A percentile compares a stretch with the other conserved stretches of the same genome.
phyloP scores from a whole-genome alignment of 768 basidiomycete species.

The Calocybe cyanea region DNA sequence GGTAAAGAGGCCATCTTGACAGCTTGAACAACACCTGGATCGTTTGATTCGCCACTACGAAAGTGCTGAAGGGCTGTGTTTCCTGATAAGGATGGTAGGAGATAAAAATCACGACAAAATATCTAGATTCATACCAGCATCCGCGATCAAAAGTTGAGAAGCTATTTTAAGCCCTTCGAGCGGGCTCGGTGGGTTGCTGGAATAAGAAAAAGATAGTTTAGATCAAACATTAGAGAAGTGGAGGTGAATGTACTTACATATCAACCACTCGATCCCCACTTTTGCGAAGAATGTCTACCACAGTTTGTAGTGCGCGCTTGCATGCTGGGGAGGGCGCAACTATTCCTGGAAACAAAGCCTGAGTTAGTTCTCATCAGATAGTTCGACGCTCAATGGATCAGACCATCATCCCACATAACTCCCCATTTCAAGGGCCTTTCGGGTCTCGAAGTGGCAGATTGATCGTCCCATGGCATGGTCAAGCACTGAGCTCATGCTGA shows the following conservation, averaged over 20 bases:
- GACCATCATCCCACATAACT: constrained; percentile 63
- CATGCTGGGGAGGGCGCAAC: constrained; percentile 59
- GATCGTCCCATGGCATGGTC: constrained; percentile 38
- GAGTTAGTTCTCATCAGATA: not conserved
- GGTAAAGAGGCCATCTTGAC: constrained; percentile 42
- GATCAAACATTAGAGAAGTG: not conserved
- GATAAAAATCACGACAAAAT: not conserved
- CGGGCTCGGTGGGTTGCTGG: constrained; percentile 41
- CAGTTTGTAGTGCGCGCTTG: constrained; percentile 45
- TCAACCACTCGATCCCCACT: constrained; percentile 47
- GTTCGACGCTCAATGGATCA: constrained; percentile 12
- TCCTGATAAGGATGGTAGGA: constrained; percentile 3
- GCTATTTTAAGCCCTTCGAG: constrained; percentile 50
- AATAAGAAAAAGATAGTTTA: constrained; percentile 5
- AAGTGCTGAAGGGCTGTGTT: constrained; percentile 10
- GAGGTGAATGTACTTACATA: constrained; percentile 30
- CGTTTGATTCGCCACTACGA: constrained; percentile 13
- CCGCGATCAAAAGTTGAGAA: constrained; percentile 49
- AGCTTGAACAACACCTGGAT: constrained; percentile 21
- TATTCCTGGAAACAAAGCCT: constrained; percentile 34
- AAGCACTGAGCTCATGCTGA: constrained; percentile 22
- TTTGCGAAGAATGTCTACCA: constrained; percentile 38
- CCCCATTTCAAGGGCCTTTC: constrained; percentile 45
- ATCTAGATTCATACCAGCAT: constrained; percentile 34
- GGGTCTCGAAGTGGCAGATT: constrained; percentile 24